Base-by-base conservation (phyloP, 768 basidiomycete species). In the Agaricus blazei region DNA sequence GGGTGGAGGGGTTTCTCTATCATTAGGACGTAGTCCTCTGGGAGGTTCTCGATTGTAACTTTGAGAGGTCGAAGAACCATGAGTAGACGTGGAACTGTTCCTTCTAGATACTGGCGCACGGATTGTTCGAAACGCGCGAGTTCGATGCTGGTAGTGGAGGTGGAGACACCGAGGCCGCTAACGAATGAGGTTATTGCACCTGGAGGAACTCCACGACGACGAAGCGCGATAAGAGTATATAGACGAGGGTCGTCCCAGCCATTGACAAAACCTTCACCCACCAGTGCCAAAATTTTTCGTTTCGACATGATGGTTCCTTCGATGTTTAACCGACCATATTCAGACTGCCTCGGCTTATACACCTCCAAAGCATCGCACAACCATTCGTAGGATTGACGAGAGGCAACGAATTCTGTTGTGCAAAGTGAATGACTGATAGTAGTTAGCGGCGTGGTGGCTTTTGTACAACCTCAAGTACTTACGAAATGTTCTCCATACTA, bases 401-500 rank as follows among this genome's bases (percentile, higher is more conserved):
- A 94, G 23, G 87, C 84, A 62, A 98, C 87, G 69, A 99, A 99
- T 69, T 99, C 97, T 38, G 83, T 84, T 1, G 97, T 99, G 65
- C 97, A 99, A 5, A 99, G 78, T 0, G 97, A 98, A 75, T 99
- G 97, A 26, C 96, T 98, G 44, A n/a, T 19, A 43, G 9, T 29
- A 4, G 1, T 42, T 27, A 34, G 23, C 24, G 24, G 19, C 4
- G 37, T 11, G 15, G 4, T 19, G n/a, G 34, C 26, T 23, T 26
- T 6, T 7, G 23, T 3, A 15, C 9, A 4, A 4, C 2, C 19
- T 44, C 11, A 29, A n/a, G 8, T n/a, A 83, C 95, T 68, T 65
- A 98, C 97, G 95, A 92, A 60, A 99, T 98, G 68, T 98, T 97
- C 70, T 99, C 97, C 66, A 99, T 89, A 64, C 95, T 98, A 80